Evolutionary conservation across 225 moss, liverwort and hornwort species (phyloP).

Genomic region (Neckera pumila): DNA sequence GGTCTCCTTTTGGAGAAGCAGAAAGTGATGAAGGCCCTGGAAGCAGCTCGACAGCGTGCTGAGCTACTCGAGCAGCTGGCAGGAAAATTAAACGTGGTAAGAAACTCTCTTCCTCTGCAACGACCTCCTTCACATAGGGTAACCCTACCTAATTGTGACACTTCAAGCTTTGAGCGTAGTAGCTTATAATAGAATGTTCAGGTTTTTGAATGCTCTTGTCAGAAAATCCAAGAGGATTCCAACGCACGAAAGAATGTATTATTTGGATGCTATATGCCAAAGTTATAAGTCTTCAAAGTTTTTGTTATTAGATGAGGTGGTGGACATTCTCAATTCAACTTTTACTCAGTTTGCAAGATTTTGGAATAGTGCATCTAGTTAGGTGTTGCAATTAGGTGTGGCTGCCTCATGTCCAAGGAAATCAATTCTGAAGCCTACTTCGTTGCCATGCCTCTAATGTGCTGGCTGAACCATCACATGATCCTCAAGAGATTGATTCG

Average conservation of each 20-base stretch:
- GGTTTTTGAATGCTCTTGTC: background rate
- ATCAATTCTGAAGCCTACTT: background rate
- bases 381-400: background rate
- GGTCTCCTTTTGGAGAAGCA: constrained; percentile 70
- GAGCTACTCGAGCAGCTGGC: constrained; percentile 70
- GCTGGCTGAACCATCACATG: background rate
- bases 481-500: background rate
- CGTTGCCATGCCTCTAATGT: background rate
- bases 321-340: background rate
- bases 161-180: background rate
- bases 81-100: constrained; percentile 73
- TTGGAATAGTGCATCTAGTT: background rate
- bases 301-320: background rate
- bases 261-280: background rate
- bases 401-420: background rate
- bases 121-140: background rate
- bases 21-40: constrained; percentile 91
- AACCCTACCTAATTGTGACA: background rate
- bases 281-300: background rate
- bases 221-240: background rate
- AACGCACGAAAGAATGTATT: background rate
- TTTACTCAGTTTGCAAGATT: background rate
- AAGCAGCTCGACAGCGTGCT: constrained; percentile 58
- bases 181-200: background rate
- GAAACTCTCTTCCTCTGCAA: background rate